Evolutionary conservation across 148 eudicot genomes (phyloP).

Genomic region (Selenicereus undatus): DNA sequence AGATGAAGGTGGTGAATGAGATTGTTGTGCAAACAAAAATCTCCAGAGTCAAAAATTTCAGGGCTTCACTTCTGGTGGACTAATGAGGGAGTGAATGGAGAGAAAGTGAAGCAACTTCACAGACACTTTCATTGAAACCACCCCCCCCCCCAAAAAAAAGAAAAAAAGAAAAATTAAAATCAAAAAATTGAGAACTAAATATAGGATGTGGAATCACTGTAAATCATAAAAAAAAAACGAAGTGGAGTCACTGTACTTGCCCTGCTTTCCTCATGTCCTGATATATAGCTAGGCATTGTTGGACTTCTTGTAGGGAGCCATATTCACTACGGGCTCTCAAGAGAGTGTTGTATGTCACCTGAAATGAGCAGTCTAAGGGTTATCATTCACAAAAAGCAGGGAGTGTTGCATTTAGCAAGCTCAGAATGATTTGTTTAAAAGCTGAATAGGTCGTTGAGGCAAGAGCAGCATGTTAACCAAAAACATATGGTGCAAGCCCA

Average conservation of each 20-base stretch:
- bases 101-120: not conserved
- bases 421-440: not conserved
- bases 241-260: conserved; percentile 31
- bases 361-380: conserved; percentile 24
- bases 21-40: not conserved
- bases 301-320: conserved; percentile 82
- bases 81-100: not conserved
- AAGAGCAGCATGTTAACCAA: not conserved
- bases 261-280: conserved; percentile 96
- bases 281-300: conserved; percentile 81
- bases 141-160: not conserved
- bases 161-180: not conserved
- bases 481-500: not conserved
- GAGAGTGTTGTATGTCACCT: conserved; percentile 90
- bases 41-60: too few relatives aligned
- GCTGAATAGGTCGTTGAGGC: not conserved
- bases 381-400: conserved; percentile 3
- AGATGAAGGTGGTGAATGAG: not conserved
- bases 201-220: not conserved
- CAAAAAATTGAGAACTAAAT: not conserved
- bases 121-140: not conserved
- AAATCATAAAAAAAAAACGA: not conserved
- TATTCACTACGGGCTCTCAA: conserved; percentile 75
- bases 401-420: conserved; percentile 1
- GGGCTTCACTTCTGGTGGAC: not conserved